phyloP scores from a whole-genome alignment of 192 early-diverging fungal genomes.

The Cetraspora pellucida region DNA sequence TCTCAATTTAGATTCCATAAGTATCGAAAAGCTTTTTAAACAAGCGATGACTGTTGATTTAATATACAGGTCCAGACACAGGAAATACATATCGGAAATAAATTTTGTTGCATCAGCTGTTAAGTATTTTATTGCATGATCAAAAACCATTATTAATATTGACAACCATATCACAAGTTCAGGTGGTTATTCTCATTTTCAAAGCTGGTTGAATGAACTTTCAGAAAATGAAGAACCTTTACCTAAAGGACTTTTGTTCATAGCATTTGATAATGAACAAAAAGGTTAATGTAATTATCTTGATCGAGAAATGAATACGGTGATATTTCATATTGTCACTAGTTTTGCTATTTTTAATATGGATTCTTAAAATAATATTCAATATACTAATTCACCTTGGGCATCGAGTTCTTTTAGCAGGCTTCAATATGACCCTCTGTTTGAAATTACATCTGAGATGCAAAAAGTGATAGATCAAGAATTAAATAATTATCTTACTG shows the following conservation, averaged over 20 bases:
- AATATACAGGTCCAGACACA: constrained; percentile 10
- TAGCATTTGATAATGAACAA: constrained; percentile 33
- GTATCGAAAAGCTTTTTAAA: background rate
- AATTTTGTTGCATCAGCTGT: constrained; percentile 22
- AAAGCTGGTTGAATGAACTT: background rate
- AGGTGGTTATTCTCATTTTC: too few species aligned
- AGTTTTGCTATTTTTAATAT: constrained; percentile 27
- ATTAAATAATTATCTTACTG: constrained; percentile 25
- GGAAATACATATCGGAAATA: constrained; percentile 21
- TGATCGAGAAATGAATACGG: constrained; percentile 13
- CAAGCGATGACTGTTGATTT: background rate
- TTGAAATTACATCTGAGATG: constrained; percentile 8
- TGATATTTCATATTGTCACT: constrained; percentile 18
- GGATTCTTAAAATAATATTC: constrained; percentile 26
- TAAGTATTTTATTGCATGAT: constrained; percentile 21
- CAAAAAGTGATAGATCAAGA: constrained; percentile 14
- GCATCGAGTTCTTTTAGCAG: constrained; percentile 10
- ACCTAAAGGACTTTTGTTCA: too few species aligned
- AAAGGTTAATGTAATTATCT: constrained; percentile 26
- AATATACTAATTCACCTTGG: constrained; percentile 25
- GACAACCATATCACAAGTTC: too few species aligned
- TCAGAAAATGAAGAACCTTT: background rate
- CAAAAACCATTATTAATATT: constrained; percentile 18
- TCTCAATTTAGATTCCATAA: background rate
- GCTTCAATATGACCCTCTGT: constrained; percentile 22